Conservation (phyloP, 495 filamentous ascomycete genomes). For the Penicillium soppii region DNA sequence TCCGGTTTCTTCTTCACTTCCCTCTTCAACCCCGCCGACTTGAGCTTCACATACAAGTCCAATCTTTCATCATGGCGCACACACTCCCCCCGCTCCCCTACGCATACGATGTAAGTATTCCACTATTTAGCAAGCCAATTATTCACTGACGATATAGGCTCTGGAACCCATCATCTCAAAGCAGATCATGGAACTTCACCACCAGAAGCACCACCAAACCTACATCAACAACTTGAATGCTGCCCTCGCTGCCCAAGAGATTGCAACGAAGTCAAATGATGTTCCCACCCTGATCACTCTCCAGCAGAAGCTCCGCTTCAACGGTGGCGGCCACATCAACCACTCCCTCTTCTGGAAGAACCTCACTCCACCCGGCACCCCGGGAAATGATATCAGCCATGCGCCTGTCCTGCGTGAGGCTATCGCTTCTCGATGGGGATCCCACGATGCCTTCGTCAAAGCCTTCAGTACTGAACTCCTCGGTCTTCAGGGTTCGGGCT, state of each 20-base stretch:
- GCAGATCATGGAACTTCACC: slow-evolving; percentile 93
- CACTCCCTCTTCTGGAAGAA: slow-evolving; percentile 94
- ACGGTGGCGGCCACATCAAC: slow-evolving; percentile 92
- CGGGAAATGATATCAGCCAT: slow-evolving; percentile 64
- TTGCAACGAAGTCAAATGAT: slow-evolving; percentile 44
- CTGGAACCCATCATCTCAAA: slow-evolving; percentile 92
- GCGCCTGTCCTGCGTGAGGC: slow-evolving; percentile 53
- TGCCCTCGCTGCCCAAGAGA: slow-evolving; percentile 47
- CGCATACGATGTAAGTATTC: slow-evolving; percentile 38
- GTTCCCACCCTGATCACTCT: slow-evolving; percentile 65
- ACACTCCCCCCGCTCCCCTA: slow-evolving; percentile 45
- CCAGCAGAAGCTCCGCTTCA: slow-evolving; percentile 88
- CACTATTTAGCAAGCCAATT: not conserved
- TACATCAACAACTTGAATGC: slow-evolving; percentile 65
- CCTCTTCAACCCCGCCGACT: not conserved
- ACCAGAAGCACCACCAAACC: slow-evolving; percentile 64
- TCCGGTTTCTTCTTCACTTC: not conserved
- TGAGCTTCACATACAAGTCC: not conserved
- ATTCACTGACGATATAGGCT: slow-evolving; percentile 40
- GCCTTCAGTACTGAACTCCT: slow-evolving; percentile 71
- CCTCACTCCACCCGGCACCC: slow-evolving; percentile 62
- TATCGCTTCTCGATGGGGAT: slow-evolving; percentile 72
- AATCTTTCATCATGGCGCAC: slow-evolving; percentile 16
- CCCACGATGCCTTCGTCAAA: slow-evolving; percentile 63
- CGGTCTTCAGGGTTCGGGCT: slow-evolving; percentile 88